Evolutionary conservation across 2,329 filamentous ascomycete genomes (phyloP), one percentile per base, ranked within the genome.

Genomic region (Penicillium sp.): DNA sequence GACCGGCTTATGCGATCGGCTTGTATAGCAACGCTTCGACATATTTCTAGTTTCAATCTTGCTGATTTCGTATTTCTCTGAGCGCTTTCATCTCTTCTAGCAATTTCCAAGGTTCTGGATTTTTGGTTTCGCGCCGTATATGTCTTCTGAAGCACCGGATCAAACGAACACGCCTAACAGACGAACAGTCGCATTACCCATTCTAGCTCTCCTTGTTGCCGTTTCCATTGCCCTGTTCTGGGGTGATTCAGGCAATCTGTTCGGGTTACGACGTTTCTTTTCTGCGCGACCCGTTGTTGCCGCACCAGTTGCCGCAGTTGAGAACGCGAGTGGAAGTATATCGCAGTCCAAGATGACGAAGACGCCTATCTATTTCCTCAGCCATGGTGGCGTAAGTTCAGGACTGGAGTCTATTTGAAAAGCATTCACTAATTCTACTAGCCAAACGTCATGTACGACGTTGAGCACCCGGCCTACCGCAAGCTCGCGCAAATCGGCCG

Each of bases 361-460:
- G 47, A 82, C 78, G 10, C 81, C 80, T 10, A 72, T 82, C 47
- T 83, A 82, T 59, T 83, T 83, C 60, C 66, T 83, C 29, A 78
- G 78, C 52, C 75, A 79, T 72, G 79, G 78, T 13, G 79, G 77
- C 44, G 73, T 75, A 56, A 52, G 73, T 70, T n/a, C 22, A 5
- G 36, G 7, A 24, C 22, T 9, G 13, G 22, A 40, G 24, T 16
- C n/a, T 16, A 16, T 11, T 24, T 7, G 18, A 14, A n/a, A 31
- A 43, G 43, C 24, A 29, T 56, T 11, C 59, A 31, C 9, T 43
- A 6, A 42, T 8, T 27, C 2, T 5, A 18, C 3, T 7, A 75
- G 73, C 88, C 87, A 4, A 85, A 80, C 61, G 80, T 89, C 34
- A 87, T 89, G 79, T 88, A 87, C 65, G 79, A 89, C n/a, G 83